A percentile compares a stretch with the other conserved stretches of the same genome.
Conservation (phyloP, 2,329 filamentous ascomycete genomes). For the Botrytis sinoallii region DNA sequence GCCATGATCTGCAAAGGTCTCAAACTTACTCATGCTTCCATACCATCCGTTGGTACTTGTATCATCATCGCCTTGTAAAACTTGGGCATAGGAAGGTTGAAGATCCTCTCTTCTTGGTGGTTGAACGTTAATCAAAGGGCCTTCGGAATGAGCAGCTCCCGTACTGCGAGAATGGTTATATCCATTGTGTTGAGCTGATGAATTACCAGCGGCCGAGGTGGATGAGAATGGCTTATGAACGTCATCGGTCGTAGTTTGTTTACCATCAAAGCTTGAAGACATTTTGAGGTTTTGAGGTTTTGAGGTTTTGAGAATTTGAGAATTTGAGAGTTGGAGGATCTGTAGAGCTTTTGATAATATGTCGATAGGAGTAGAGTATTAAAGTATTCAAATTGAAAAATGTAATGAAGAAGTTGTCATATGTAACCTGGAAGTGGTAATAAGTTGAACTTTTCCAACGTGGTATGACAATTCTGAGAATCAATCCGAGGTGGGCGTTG, state of each 20-base stretch:
- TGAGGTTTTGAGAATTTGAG: background rate
- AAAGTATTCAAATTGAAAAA: background rate
- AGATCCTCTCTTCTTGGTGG: constrained; percentile 81
- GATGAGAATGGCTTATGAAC: background rate
- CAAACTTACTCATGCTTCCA: constrained; percentile 70
- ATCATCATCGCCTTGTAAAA: constrained; percentile 58
- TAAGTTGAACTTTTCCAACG: background rate
- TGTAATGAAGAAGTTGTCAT: background rate
- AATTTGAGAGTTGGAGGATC: background rate
- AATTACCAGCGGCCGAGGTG: background rate
- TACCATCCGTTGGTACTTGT: constrained; percentile 85
- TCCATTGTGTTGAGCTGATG: constrained; percentile 19
- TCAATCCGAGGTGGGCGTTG: background rate
- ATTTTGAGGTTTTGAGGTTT: background rate
- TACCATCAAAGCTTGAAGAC: constrained; percentile 12
- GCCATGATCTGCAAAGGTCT: background rate
- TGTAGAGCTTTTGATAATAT: background rate
- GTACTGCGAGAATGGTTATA: constrained; percentile 24
- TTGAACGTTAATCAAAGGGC: constrained; percentile 64
- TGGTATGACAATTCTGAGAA: background rate
- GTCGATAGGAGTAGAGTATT: background rate
- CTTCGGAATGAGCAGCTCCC: constrained; percentile 30
- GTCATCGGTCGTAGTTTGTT: background rate
- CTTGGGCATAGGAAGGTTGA: constrained; percentile 66
- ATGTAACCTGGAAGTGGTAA: background rate